These are phyloP conservation scores for Lentinula raphanica DNA, from an alignment of 768 basidiomycete species.

Conservation along the genomic window DNA sequence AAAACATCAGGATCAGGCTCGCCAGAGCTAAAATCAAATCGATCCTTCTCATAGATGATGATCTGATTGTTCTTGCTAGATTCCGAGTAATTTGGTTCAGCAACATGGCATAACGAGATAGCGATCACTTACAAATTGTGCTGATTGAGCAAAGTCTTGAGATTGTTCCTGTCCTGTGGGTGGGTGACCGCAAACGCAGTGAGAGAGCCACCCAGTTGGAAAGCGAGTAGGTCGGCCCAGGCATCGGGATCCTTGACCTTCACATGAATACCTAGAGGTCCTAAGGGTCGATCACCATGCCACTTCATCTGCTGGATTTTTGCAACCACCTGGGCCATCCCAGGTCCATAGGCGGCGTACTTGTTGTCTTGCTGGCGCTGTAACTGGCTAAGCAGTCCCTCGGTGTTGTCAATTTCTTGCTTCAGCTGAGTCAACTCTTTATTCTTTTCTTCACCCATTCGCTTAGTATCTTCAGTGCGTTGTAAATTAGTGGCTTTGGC, in stretches of 20 bases:
- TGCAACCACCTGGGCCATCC: conserved; percentile 54
- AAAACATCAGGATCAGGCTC: conserved; percentile 59
- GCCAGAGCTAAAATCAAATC: conserved; percentile 76
- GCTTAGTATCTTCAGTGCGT: conserved; percentile 25
- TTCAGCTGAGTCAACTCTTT: conserved; percentile 25
- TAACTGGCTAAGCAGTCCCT: conserved; percentile 46
- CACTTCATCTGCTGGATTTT: conserved; percentile 48
- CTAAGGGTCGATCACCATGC: conserved; percentile 63
- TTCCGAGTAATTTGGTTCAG: too few relatives aligned
- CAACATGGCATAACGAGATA: too few relatives aligned
- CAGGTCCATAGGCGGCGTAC: conserved; percentile 55
- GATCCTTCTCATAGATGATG: conserved; percentile 62
- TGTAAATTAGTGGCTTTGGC: conserved; percentile 27
- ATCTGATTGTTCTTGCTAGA: conserved; percentile 42
- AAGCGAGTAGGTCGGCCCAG: conserved; percentile 66
- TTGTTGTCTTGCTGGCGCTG: conserved; percentile 50
- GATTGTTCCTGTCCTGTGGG: conserved; percentile 47
- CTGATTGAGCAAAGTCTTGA: conserved; percentile 54
- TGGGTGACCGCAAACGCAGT: conserved; percentile 74
- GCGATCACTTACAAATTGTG: conserved; percentile 65
- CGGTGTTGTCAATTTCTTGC: conserved; percentile 38
- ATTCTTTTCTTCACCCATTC: conserved; percentile 33
- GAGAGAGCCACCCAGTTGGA: conserved; percentile 53
- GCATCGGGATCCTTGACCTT: conserved; percentile 58
- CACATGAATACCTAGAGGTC: conserved; percentile 78